phyloP scores from a whole-genome alignment of 73 alveolate species.

The Paramecium bursaria region DNA sequence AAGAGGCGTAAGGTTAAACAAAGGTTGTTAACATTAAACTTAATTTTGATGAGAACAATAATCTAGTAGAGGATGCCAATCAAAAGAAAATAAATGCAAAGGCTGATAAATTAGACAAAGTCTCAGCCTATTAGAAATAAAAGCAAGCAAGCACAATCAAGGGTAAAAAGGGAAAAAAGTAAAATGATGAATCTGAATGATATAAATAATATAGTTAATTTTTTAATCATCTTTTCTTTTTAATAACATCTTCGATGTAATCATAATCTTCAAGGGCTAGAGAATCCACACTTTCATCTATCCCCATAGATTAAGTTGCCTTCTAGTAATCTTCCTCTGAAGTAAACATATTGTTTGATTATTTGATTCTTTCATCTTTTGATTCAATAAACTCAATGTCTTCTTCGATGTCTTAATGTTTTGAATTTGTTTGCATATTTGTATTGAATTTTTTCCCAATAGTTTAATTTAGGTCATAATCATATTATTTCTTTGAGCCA shows the following conservation, averaged over 20 bases:
- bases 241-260: slow-evolving; percentile 70
- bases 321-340: slow-evolving; percentile 48
- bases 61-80: too few relatives aligned
- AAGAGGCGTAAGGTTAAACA: too few relatives aligned
- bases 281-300: slow-evolving; percentile 80
- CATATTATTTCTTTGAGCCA: slow-evolving; percentile 58
- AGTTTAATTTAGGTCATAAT: slow-evolving; percentile 64
- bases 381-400: slow-evolving; percentile 58
- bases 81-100: too few relatives aligned
- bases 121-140: too few relatives aligned
- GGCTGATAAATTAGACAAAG: too few relatives aligned
- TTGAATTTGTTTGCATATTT: slow-evolving; percentile 2
- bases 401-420: slow-evolving; percentile 73
- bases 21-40: too few relatives aligned
- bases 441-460: slow-evolving; percentile 63
- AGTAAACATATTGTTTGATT: slow-evolving; percentile 45
- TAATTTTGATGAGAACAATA: too few relatives aligned
- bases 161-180: too few relatives aligned
- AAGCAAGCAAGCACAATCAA: too few relatives aligned
- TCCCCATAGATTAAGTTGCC: slow-evolving; percentile 74
- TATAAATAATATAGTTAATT: too few relatives aligned
- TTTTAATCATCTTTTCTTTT: slow-evolving; percentile 42
- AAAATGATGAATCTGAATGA: too few relatives aligned
- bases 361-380: slow-evolving; percentile 61
- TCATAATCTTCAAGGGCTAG: slow-evolving; percentile 80